Evolutionary conservation across 2,329 filamentous ascomycete genomes (phyloP), one percentile per base, ranked within the genome.

Genomic region (Colletotrichum sansevieriae): DNA sequence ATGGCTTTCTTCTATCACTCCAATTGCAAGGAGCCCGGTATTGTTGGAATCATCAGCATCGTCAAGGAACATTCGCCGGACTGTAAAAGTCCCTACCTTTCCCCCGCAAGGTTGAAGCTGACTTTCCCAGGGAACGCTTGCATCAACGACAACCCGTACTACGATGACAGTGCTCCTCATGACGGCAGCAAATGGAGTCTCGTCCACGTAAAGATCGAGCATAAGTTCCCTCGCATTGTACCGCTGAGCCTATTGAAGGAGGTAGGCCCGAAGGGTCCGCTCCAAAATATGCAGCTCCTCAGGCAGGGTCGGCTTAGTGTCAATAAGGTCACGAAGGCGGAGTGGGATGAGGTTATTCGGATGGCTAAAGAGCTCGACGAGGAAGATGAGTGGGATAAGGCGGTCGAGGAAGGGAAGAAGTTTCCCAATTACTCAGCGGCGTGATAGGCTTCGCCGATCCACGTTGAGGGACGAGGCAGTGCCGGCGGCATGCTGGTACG

Each of bases 1-100:
- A 85, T 95, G 37, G 95, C 94, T 29, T 98, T 99, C 82, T 98
- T 99, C 82, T 98, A 98, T 77, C 95, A 98, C 80, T 97, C 93
- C 54, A 97, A 96, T 75, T 96, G 93, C 81, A 97, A 97, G 77
- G 88, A 91, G 25, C 94, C 95, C 0, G 95, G 93, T 2, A 94
- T 98, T 55, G 94, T 91, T 1, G 95, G 95, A 2, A 88, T 91
- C 18, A 95, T 97, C 92, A 92, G 96, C 75, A 92, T 99, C 71
- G 94, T 97, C 15, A 86, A 88, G 72, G 95, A 97, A 76, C 92
- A 93, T 72, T 91, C 91, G 2, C 87, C 93, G 9, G 96, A 99
- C 75, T 81, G 92, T 93, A 81, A 73, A 87, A 79, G 33, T 13
- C 15, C 9, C 9, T 3, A 7, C 7, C n/a, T 12, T 10, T 33